Base-by-base conservation (phyloP, 805 yeast genomes). In the Kluyveromyces starmeri region DNA sequence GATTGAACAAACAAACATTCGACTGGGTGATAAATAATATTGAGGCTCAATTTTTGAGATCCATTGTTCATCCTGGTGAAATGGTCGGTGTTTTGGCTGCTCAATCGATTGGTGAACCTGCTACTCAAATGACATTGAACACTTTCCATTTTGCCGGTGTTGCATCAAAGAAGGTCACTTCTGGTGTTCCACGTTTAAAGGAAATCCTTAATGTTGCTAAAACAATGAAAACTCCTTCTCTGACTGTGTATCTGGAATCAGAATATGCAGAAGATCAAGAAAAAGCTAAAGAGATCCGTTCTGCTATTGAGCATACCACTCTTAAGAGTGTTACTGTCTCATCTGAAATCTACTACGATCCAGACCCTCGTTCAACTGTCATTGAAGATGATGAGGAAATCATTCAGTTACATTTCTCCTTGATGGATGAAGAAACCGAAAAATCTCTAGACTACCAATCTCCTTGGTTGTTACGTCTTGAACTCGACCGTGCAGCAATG, bases 121-220 rank as follows among this genome's bases (percentile, higher is more conserved):
- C 96, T 26, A 88, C 96, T 20, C 96, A 88, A 62, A 88, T 88
- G 96, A 88, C 96, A 2, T 71, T 88, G 63, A 88, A 88, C 55
- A 88, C 96, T 48, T 88, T 86, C 88, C 96, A 86, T 68, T 86
- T 84, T 68, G 96, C 96, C 12, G 96, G 96, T 79, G 96, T 86
- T 40, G 86, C 95, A 21, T 83, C 95, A 3, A 86, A 85, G 78
- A 86, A 86, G 60, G 96, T 86, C 43, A 86, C 96, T 3, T 74
- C 89, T 45, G 96, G 96, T 75, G 96, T 86, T 55, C 96, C 96
- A 41, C 94, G 96, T 72, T 73, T 88, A 61, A 88, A 88, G 74
- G 97, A 88, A 68, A 92, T 92, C 75, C 73, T 92, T 62, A 89
- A 89, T 59, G 98, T 92, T 45, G 99, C 99, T 8, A 92, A 92